Evolutionary conservation across 164 flowering plant genomes (phyloP).

Genomic region (Chimonanthus salicifolius): DNA sequence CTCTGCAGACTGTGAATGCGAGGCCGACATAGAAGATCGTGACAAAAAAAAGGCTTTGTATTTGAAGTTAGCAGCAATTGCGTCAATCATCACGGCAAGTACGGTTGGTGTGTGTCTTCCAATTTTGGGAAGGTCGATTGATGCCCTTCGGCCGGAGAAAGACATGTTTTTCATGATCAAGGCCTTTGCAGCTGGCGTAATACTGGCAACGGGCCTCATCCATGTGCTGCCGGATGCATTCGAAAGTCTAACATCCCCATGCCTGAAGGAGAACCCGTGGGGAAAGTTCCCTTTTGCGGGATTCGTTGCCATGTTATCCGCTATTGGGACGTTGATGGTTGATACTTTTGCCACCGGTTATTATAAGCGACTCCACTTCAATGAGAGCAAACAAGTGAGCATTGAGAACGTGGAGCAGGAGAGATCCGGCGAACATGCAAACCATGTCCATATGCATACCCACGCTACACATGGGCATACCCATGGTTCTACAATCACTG

Average conservation of each 20-base stretch:
- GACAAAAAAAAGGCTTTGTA: constrained; percentile 15
- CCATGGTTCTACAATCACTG: constrained; percentile 16
- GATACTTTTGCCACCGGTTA: too few species aligned
- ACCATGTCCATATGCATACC: constrained; percentile 25
- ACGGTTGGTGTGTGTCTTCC: constrained; percentile 26
- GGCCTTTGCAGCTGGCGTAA: constrained; percentile 10
- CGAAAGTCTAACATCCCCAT: constrained; percentile 25
- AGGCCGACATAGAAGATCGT: background rate
- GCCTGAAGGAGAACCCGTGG: constrained; percentile 30
- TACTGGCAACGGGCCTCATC: constrained; percentile 35
- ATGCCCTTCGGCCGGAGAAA: constrained; percentile 14
- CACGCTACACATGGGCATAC: constrained; percentile 32
- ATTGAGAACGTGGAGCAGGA: constrained; percentile 8
- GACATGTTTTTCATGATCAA: constrained; percentile 27
- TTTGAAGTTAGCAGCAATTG: constrained; percentile 21
- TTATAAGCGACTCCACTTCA: too few species aligned
- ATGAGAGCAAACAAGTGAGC: too few species aligned
- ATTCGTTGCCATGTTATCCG: constrained; percentile 23
- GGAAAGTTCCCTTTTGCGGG: constrained; percentile 38
- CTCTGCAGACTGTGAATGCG: background rate
- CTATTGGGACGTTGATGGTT: too few species aligned
- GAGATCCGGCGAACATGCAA: constrained; percentile 13
- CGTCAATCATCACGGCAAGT: constrained; percentile 22
- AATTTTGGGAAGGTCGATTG: constrained; percentile 14
- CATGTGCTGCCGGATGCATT: constrained; percentile 41